Evolutionary conservation across 2,329 filamentous ascomycete genomes (phyloP).

Genomic region (Gaeumannomyces tritici): DNA sequence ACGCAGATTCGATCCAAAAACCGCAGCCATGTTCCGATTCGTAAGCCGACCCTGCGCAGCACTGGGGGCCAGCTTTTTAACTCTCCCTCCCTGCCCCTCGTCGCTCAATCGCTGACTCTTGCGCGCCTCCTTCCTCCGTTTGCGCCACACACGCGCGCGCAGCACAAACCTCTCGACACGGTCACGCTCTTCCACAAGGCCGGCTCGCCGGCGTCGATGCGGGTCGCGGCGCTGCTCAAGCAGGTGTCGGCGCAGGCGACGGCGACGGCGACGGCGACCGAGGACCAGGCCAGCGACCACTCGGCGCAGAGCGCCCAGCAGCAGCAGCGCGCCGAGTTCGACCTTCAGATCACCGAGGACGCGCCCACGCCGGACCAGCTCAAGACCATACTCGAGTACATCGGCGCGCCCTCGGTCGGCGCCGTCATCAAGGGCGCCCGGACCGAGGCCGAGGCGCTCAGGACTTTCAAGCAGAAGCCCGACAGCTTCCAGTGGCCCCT

Average conservation of each 20-base stretch:
- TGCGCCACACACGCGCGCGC: constrained; percentile 2
- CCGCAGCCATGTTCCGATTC: constrained; percentile 34
- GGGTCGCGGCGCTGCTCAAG: constrained; percentile 69
- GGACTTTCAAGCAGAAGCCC: constrained; percentile 61
- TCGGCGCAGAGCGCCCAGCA: constrained; percentile 44
- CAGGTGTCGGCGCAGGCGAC: constrained; percentile 63
- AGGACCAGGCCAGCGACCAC: constrained; percentile 65
- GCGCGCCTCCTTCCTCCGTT: neutral
- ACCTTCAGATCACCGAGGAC: constrained; percentile 47
- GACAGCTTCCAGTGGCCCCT: constrained; percentile 66
- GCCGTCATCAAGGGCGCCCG: constrained; percentile 64
- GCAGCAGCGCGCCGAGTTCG: constrained; percentile 56
- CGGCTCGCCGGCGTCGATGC: constrained; percentile 59
- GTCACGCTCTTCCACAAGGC: constrained; percentile 95
- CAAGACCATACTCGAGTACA: constrained; percentile 27
- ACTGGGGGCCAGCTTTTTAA: neutral
- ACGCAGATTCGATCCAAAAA: neutral
- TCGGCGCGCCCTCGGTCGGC: constrained; percentile 52
- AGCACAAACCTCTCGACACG: constrained; percentile 79
- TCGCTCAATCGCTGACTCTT: neutral
- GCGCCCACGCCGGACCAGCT: constrained; percentile 50
- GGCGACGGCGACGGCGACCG: constrained; percentile 54
- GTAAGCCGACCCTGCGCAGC: constrained; percentile 21
- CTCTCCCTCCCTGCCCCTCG: neutral
- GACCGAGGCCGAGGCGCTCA: constrained; percentile 68